These are phyloP conservation scores for Musa balbisiana DNA, from an alignment of 202 grass and related monocot species.

Conservation along the genomic window DNA sequence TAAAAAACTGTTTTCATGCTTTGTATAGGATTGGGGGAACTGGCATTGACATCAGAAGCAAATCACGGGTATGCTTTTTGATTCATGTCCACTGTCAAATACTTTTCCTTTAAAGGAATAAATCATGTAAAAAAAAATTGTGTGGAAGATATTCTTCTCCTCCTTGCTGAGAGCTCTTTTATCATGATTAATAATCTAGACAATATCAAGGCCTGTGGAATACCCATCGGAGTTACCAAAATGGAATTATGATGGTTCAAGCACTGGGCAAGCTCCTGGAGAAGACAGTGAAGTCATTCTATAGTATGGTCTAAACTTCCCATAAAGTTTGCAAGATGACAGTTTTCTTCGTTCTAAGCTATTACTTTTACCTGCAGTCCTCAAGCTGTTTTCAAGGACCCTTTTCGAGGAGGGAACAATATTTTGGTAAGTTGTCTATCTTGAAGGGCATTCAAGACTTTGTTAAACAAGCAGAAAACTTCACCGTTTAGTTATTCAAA, in stretches of 20 bases:
- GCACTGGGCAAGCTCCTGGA: constrained; percentile 95
- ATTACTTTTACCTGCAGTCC: constrained; percentile 43
- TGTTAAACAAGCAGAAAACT: not conserved
- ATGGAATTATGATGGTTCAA: constrained; percentile 99
- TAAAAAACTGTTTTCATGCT: not conserved
- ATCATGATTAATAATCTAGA: constrained; percentile 34
- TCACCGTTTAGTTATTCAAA: not conserved
- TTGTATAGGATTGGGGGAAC: constrained; percentile 78
- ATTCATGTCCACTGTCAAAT: not conserved
- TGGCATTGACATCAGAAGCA: constrained; percentile 96
- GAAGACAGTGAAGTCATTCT: constrained; percentile 98
- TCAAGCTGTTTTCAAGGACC: constrained; percentile 96
- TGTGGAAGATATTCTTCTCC: not conserved
- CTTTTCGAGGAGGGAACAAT: constrained; percentile 94
- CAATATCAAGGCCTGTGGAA: constrained; percentile 65
- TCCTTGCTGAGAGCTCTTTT: constrained; percentile 5
- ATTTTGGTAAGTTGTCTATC: constrained; percentile 54
- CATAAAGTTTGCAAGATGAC: constrained; percentile 19
- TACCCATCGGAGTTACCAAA: constrained; percentile 84
- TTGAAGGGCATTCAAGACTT: no score
- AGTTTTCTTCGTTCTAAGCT: constrained; percentile 10
- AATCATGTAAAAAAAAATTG: no score
- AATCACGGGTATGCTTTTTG: constrained; percentile 58
- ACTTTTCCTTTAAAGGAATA: no score
- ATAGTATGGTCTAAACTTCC: constrained; percentile 53